Evolutionary conservation across 768 basidiomycete species (phyloP), one percentile per base, ranked within the genome.

Genomic region (Russula ochroleuca): DNA sequence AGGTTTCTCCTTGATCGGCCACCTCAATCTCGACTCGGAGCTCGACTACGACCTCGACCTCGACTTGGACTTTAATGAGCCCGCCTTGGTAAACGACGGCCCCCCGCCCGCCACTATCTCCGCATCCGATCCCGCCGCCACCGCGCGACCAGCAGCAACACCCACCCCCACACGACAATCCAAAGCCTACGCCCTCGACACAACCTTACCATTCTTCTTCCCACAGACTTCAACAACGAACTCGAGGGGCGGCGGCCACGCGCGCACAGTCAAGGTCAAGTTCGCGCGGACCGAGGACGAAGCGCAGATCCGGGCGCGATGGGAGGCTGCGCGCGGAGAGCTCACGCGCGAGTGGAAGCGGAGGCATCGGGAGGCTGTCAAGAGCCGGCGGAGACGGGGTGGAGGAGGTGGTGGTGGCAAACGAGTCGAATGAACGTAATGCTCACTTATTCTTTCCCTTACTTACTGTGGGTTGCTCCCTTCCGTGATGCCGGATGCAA

Each of bases 321-420:
- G 92, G 90, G 90, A 92, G 69, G 81, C 77, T n/a, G 75, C 78
- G 51, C 87, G 85, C 69, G 79, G 78, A 0, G 82, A 84, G 58
- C 73, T 92, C 72, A 92, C 91, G 58, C 78, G 74, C 64, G 87
- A 83, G 54, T 92, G 91, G 90, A 91, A 90, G 75, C 83, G 83
- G 70, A 74, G 88, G 52, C 85, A 84, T 74, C 81, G 85, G 62
- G 91, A 92, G 70, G 91, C 89, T 15, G 81, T 83, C 52, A 90
- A 90, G 74, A 77, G 82, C 28, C 80, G 79, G 66, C 75, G 81
- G 67, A 75, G 86, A 63, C 80, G 82, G 68, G 80, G 75, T 25
- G 81, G 43, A 21, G 43, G 45, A 13, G 78, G 5, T 17, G 81
- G 45, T 21, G 78, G 5, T 17, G 81, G 79, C 5, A 80, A 75